phyloP scores from a whole-genome alignment of 352 stramenopile species.

The Globisporangium spiculum region DNA sequence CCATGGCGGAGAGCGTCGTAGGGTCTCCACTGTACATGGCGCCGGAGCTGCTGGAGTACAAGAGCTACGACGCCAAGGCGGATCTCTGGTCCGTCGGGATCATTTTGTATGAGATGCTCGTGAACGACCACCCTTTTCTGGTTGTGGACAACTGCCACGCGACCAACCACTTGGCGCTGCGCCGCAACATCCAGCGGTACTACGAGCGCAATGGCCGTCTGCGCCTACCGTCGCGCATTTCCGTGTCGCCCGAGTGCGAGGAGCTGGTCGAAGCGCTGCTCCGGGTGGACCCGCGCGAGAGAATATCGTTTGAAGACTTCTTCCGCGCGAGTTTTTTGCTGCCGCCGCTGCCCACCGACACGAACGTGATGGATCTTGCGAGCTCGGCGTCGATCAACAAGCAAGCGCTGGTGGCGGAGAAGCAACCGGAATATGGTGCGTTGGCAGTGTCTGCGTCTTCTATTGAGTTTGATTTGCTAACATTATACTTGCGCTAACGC shows the following conservation, averaged over 20 bases:
- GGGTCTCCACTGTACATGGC: slow-evolving; percentile 81
- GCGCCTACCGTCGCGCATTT: slow-evolving; percentile 45
- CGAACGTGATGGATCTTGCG: slow-evolving; percentile 31
- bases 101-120: slow-evolving; percentile 85
- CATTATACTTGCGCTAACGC: neutral
- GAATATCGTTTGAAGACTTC: slow-evolving; percentile 81
- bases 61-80: slow-evolving; percentile 81
- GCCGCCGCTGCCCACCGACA: slow-evolving; percentile 41
- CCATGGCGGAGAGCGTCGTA: slow-evolving; percentile 77
- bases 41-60: slow-evolving; percentile 79
- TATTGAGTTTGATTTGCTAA: neutral
- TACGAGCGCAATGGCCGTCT: slow-evolving; percentile 59
- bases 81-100: slow-evolving; percentile 81
- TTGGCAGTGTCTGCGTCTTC: neutral
- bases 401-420: slow-evolving; percentile 66
- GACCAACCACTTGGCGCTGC: slow-evolving; percentile 74
- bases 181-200: slow-evolving; percentile 77
- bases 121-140: slow-evolving; percentile 75
- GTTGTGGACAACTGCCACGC: slow-evolving; percentile 72
- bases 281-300: slow-evolving; percentile 53
- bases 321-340: slow-evolving; percentile 69
- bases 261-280: slow-evolving; percentile 58
- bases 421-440: slow-evolving; percentile 62
- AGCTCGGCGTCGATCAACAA: slow-evolving; percentile 40
- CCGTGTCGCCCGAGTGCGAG: slow-evolving; percentile 61